Conservation (phyloP, 2,329 filamentous ascomycete species). For the Teratosphaeria zuluensis region DNA sequence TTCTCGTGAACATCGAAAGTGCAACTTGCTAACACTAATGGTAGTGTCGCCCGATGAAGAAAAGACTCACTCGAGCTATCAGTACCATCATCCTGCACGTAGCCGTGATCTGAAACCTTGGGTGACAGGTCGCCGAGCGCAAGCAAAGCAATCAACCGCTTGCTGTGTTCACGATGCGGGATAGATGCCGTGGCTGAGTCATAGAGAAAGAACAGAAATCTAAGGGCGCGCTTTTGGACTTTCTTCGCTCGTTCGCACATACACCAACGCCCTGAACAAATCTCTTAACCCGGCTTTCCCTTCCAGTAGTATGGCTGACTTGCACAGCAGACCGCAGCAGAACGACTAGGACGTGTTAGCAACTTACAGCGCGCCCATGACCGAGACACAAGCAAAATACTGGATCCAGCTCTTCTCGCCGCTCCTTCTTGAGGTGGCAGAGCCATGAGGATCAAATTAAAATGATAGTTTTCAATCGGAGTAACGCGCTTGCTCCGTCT, state of each 20-base stretch:
- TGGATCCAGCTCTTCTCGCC: slow-evolving; percentile 10
- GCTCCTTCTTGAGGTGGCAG: slow-evolving; percentile 3
- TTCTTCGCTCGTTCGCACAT: slow-evolving; percentile 2
- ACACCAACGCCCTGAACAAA: slow-evolving; percentile 5
- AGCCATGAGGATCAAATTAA: slow-evolving; percentile 18
- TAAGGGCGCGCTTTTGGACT: slow-evolving; percentile 7
- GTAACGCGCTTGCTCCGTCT: slow-evolving; percentile 24
- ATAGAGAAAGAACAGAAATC: slow-evolving; percentile 21
- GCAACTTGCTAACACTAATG: background rate
- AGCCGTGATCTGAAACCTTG: background rate
- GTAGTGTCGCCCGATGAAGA: background rate
- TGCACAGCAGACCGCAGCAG: background rate
- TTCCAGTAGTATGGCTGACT: background rate
- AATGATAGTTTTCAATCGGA: slow-evolving; percentile 32
- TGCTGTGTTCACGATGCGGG: slow-evolving; percentile 1
- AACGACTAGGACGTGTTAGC: slow-evolving; percentile 13
- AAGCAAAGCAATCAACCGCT: background rate
- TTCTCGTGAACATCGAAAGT: background rate
- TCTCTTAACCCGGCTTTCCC: background rate
- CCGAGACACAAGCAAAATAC: slow-evolving; percentile 9
- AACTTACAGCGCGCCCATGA: slow-evolving; percentile 15
- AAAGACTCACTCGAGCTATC: background rate
- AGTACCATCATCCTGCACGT: slow-evolving; percentile 1
- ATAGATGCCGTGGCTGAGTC: slow-evolving; percentile 18
- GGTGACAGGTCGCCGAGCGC: background rate